Evolutionary conservation across 208 protist species (phyloP), one percentile per base, ranked within the genome.

Genomic region (Borovskyia barvae): DNA sequence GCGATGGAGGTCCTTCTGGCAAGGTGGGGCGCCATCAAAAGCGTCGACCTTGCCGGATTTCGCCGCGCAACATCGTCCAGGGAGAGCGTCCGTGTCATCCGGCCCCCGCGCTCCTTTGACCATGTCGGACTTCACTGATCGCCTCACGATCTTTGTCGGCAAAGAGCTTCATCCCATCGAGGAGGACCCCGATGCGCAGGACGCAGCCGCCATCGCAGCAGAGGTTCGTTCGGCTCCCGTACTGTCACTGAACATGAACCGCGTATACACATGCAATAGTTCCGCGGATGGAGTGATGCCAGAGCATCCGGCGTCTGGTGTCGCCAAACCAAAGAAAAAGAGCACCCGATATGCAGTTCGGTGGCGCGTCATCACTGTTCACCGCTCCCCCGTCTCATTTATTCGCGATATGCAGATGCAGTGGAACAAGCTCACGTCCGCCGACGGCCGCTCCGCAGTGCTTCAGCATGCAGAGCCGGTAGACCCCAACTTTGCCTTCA

Each of bases 321-420:
- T 15, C n/a, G n/a, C 39, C 14, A 19, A 43, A 12, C n/a, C 5
- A 19, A 19, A 5, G 3, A 43, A 43, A 19, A 43, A 43, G 28
- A 37, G 7, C 33, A 15, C 14, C 24, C 25, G 25, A 9, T 46
- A 47, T 19, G 60, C 37, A 17, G 63, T 68, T 42, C 77, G 72
- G 8, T 80, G 69, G 51, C 56, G 71, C 30, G 66, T 89, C 30
- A 52, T 85, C 29, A 85, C 75, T n/a, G 62, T 89, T 6, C 82
- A 89, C 51, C 73, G 74, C 28, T 50, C 66, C 29, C 69, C 62
- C 3, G 56, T 85, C 17, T 58, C 68, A 2, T 89, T 82, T 53
- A 49, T 88, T 3, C 65, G 71, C 35, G 69, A 72, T 17, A 72
- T 77, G 22, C 54, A 80, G 32, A 22, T 20, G 0, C 53, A 67